A percentile compares a stretch with the other conserved stretches of the same genome.
These are phyloP conservation scores for Parmelia sp. DNA, from an alignment of 495 filamentous ascomycete species.

Conservation along the genomic window DNA sequence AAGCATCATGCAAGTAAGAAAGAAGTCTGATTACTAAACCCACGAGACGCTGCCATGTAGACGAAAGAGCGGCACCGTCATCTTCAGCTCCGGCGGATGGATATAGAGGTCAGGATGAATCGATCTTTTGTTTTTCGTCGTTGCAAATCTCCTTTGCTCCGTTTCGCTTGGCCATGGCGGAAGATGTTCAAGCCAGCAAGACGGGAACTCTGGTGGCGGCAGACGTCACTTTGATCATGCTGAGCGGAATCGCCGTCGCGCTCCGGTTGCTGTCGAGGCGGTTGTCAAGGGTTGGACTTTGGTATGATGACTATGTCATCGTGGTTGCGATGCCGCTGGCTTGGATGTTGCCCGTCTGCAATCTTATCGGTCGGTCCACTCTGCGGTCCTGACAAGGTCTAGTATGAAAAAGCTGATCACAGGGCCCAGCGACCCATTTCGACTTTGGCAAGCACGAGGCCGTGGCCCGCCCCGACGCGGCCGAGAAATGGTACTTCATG, in stretches of 20 bases:
- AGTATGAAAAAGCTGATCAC: neutral
- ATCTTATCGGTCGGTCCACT: neutral
- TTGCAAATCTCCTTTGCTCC: neutral
- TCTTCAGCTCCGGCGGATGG: no score
- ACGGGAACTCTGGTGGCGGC: neutral
- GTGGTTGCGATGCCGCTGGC: neutral
- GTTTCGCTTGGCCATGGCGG: neutral
- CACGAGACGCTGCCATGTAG: no score
- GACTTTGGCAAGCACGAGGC: conserved; percentile 11
- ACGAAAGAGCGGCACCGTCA: no score
- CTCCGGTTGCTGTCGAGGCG: conserved; percentile 4
- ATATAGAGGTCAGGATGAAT: no score
- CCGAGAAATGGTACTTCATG: conserved; percentile 6
- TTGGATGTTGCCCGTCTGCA: neutral
- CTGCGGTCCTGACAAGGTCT: neutral
- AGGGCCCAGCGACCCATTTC: neutral
- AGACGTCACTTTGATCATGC: neutral
- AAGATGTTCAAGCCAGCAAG: neutral
- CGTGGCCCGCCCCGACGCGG: neutral
- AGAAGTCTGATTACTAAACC: no score
- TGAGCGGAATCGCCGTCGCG: neutral
- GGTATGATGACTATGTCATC: conserved; percentile 6
- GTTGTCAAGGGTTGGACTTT: neutral
- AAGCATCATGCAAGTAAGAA: no score
- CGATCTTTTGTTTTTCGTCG: no score